These are phyloP conservation scores for Aspergillus biplanus DNA, from an alignment of 495 filamentous ascomycete genomes.

Conservation along the genomic window DNA sequence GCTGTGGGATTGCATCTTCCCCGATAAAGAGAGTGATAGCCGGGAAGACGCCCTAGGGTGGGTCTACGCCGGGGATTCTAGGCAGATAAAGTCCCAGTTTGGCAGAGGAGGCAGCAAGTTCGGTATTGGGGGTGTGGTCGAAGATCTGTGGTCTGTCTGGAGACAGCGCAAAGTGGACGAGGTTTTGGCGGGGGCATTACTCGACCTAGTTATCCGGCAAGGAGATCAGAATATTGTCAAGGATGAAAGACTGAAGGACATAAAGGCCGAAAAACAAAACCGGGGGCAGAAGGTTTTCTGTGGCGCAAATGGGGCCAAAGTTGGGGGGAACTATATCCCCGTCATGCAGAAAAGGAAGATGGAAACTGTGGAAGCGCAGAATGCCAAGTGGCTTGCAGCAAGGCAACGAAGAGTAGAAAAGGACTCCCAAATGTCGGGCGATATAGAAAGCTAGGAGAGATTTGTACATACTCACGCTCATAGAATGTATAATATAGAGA, in stretches of 20 bases:
- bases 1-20: slow-evolving; percentile 94
- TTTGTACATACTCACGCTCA: slow-evolving; percentile 28
- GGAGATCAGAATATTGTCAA: slow-evolving; percentile 39
- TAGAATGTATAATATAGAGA: slow-evolving; percentile 15
- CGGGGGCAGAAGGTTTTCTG: slow-evolving; percentile 67
- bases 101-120: slow-evolving; percentile 56
- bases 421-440: slow-evolving; percentile 13
- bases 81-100: slow-evolving; percentile 35
- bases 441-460: slow-evolving; percentile 24
- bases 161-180: slow-evolving; percentile 86
- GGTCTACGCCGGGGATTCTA: slow-evolving; percentile 69
- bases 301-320: slow-evolving; percentile 63
- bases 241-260: slow-evolving; percentile 33
- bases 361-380: slow-evolving; percentile 69
- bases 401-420: slow-evolving; percentile 59
- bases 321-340: slow-evolving; percentile 70
- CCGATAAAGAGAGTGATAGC: slow-evolving; percentile 51
- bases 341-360: slow-evolving; percentile 67
- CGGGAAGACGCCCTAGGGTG: slow-evolving; percentile 72
- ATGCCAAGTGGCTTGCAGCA: slow-evolving; percentile 73
- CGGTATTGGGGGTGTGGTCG: slow-evolving; percentile 68
- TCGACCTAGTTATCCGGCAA: slow-evolving; percentile 63
- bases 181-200: slow-evolving; percentile 68
- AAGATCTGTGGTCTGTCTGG: slow-evolving; percentile 80
- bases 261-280: slow-evolving; percentile 28